These are phyloP conservation scores for Penicillium canescens DNA, from an alignment of 495 filamentous ascomycete species.

Conservation along the genomic window DNA sequence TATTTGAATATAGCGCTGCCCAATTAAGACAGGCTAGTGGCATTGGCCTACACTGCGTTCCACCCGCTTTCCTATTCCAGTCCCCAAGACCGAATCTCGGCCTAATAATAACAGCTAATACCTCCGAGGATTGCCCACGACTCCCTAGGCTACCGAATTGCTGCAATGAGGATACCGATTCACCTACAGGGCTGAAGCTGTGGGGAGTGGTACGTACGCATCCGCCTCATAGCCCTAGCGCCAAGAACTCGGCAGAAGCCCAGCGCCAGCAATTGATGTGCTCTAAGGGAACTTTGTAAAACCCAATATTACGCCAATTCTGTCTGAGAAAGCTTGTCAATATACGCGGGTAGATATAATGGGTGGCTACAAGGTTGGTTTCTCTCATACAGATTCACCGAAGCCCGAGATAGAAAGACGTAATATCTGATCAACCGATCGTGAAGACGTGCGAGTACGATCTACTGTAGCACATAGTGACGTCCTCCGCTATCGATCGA, in stretches of 20 bases:
- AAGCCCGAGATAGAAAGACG: not conserved
- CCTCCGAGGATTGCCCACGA: not conserved
- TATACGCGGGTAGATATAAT: not conserved
- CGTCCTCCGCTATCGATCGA: not conserved
- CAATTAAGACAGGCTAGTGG: not conserved
- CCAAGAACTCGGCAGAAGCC: not conserved
- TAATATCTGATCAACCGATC: not conserved
- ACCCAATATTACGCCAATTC: not conserved
- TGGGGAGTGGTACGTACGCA: conserved; percentile 1
- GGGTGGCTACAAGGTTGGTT: not conserved
- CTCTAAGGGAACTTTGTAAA: not conserved
- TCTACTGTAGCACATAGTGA: not conserved
- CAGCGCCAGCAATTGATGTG: not conserved
- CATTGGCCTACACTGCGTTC: not conserved
- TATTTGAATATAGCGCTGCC: too few species aligned
- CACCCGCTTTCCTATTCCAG: not conserved
- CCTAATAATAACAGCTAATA: not conserved
- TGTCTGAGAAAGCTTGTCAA: not conserved
- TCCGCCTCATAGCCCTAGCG: conserved; percentile 1
- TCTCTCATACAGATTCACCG: not conserved
- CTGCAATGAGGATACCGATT: not conserved
- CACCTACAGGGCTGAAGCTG: not conserved
- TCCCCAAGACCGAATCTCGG: too few species aligned
- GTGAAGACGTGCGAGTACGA: not conserved
- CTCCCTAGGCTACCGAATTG: not conserved